Evolutionary conservation across 352 stramenopile genomes (phyloP), one percentile per base, ranked within the genome.

Genomic region (Phytopythium kandeliae): DNA sequence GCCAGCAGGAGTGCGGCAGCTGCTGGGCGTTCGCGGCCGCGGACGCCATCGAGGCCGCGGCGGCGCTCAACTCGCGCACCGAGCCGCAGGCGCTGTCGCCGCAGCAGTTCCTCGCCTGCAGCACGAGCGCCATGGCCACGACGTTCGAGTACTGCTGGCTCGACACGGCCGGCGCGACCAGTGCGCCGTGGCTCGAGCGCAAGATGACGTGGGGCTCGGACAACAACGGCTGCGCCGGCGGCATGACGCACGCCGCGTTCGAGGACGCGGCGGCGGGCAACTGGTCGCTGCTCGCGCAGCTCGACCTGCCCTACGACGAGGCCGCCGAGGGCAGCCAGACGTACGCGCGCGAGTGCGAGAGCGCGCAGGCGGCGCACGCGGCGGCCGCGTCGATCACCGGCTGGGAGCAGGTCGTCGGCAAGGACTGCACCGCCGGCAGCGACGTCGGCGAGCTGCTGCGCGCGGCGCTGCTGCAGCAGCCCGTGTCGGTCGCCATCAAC

Each of bases 101-200:
- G 31, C 82, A 93, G 60, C 82, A 93, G 51, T 80, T 93, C 35
- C 49, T 93, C 17, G 69, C 82, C 38, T 93, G 82, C 64, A 91
- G 79, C 48, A 86, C 69, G 19, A 68, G 68, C 38, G 56, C 74
- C 17, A 86, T 86, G 67, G 81, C 76, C 8, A 46, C 68, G 21
- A 91, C 79, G 16, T 93, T 90, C 45, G 30, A 81, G 38, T 93
- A 93, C 55, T 93, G 82, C 56, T 93, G 79, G 79, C 74, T 78
- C 1, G 49, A 63, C 21, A 51, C 53, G 1, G 70, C 69, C 13
- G 70, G 71, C 13, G 77, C 86, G 1, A 55, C 62, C 15, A 69
- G 77, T 26, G 66, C 78, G 25, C 59, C 51, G 26, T 91, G 79
- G 82, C 50, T 93, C 26, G 54, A 81, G 48, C 65, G 43, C 26